A percentile compares a stretch with the other conserved stretches of the same genome.
phyloP scores from a whole-genome alignment of 1,284 basidiomycete genomes.

The Ceratobasidium sp. region DNA sequence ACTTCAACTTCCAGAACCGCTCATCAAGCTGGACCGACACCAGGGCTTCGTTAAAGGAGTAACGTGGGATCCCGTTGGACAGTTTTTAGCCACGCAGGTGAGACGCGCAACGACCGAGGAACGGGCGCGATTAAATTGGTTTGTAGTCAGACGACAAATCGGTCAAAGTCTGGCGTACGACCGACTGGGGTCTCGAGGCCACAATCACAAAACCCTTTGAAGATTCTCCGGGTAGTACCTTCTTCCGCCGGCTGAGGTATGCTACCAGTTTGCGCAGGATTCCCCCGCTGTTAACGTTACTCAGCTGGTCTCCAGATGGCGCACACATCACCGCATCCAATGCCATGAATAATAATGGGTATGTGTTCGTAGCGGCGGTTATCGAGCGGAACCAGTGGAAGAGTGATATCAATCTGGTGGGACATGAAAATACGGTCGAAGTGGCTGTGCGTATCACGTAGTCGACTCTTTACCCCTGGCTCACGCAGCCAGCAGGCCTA shows the following conservation, averaged over 20 bases:
- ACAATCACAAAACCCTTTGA: slow-evolving; percentile 89
- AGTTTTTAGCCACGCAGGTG: slow-evolving; percentile 87
- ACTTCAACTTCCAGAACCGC: slow-evolving; percentile 62
- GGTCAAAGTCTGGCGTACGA: slow-evolving; percentile 95
- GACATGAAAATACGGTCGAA: slow-evolving; percentile 97
- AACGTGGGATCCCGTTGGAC: slow-evolving; percentile 96
- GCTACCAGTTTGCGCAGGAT: slow-evolving; percentile 46
- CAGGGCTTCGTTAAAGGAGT: slow-evolving; percentile 98
- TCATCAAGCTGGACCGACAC: slow-evolving; percentile 86
- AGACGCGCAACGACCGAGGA: slow-evolving; percentile 31
- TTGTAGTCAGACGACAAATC: slow-evolving; percentile 88
- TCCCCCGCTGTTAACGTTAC: slow-evolving; percentile 23
- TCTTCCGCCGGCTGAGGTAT: slow-evolving; percentile 89
- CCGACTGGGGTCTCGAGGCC: slow-evolving; percentile 86
- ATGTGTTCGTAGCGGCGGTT: slow-evolving; percentile 96
- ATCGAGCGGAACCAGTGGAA: slow-evolving; percentile 88
- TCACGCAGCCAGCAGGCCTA: slow-evolving; percentile 65
- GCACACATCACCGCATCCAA: slow-evolving; percentile 96
- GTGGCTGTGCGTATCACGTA: slow-evolving; percentile 68
- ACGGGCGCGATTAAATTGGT: background rate
- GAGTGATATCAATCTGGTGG: slow-evolving; percentile 90
- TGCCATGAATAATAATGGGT: slow-evolving; percentile 92
- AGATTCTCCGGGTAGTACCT: slow-evolving; percentile 92
- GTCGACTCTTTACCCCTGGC: slow-evolving; percentile 47
- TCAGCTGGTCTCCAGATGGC: slow-evolving; percentile 98